Evolutionary conservation across 768 basidiomycete genomes (phyloP).

Genomic region (Phaffia australis): DNA sequence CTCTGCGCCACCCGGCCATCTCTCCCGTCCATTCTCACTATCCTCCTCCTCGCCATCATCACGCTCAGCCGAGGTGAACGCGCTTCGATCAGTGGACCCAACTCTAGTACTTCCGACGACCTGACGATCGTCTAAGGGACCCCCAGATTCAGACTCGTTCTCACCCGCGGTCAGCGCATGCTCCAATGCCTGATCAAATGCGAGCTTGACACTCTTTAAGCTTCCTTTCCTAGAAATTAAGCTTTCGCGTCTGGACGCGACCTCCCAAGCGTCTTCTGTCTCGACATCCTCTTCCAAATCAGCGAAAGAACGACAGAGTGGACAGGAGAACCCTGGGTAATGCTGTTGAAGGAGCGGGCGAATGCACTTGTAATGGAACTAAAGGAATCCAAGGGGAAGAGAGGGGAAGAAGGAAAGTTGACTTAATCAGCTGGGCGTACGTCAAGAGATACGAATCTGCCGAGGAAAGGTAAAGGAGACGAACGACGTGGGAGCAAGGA

Average conservation of each 20-base stretch:
- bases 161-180: conserved; percentile 6
- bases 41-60: too few species aligned
- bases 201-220: conserved; percentile 20
- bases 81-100: too few species aligned
- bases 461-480: conserved; percentile 39
- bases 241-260: conserved; percentile 32
- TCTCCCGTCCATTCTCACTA: too few species aligned
- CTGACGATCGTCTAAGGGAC: too few species aligned
- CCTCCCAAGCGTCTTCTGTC: conserved; percentile 44
- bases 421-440: background rate
- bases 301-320: conserved; percentile 86
- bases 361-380: conserved; percentile 69
- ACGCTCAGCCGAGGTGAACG: too few species aligned
- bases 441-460: too few species aligned
- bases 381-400: background rate
- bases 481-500: conserved; percentile 75
- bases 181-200: conserved; percentile 19
- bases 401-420: background rate
- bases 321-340: conserved; percentile 87
- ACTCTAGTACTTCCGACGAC: too few species aligned
- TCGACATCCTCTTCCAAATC: conserved; percentile 95
- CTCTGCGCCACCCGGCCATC: too few species aligned
- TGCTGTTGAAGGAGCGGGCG: conserved; percentile 78
- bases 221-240: conserved; percentile 14
- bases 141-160: background rate